Percentiles rank a stretch among this genome's conserved stretches.
These are phyloP conservation scores for Fistulinella prunicolor DNA, from an alignment of 768 basidiomycete species.

Conservation along the genomic window DNA sequence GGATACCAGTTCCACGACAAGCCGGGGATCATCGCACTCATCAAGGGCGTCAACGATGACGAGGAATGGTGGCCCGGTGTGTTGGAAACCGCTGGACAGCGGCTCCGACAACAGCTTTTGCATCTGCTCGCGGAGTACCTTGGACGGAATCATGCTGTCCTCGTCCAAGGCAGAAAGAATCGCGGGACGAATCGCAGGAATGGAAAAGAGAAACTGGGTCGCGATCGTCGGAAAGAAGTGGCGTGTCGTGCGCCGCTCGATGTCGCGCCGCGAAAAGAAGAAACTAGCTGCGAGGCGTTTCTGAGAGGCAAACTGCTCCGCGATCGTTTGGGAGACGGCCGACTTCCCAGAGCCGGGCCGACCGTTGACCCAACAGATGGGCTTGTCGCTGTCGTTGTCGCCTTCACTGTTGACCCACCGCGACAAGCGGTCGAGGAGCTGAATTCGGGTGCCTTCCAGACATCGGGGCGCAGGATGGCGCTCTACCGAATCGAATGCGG, in stretches of 20 bases:
- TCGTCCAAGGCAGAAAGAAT: conserved; percentile 16
- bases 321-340: conserved; percentile 27
- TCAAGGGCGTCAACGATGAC: conserved; percentile 21
- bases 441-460: conserved; percentile 12
- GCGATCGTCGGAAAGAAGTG: conserved; percentile 30
- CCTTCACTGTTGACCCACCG: conserved; percentile 7
- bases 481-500: conserved; percentile 9
- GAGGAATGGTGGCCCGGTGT: conserved; percentile 8
- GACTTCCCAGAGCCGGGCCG: conserved; percentile 19
- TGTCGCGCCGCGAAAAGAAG: conserved; percentile 30
- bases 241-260: conserved; percentile 16
- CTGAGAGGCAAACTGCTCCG: conserved; percentile 13
- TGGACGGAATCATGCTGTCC: conserved; percentile 17
- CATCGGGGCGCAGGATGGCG: conserved; percentile 10
- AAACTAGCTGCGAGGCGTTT: conserved; percentile 30
- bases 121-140: conserved; percentile 24
- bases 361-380: conserved; percentile 22
- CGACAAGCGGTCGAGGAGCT: conserved; percentile 6
- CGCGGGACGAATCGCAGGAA: conserved; percentile 15
- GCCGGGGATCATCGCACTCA: conserved; percentile 23
- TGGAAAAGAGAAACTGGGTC: conserved; percentile 23
- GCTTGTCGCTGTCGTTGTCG: neutral
- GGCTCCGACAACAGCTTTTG: conserved; percentile 23
- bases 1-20: conserved; percentile 21
- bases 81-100: conserved; percentile 3